These are phyloP conservation scores for Postia placenta DNA, from an alignment of 768 basidiomycete genomes.

Conservation along the genomic window DNA sequence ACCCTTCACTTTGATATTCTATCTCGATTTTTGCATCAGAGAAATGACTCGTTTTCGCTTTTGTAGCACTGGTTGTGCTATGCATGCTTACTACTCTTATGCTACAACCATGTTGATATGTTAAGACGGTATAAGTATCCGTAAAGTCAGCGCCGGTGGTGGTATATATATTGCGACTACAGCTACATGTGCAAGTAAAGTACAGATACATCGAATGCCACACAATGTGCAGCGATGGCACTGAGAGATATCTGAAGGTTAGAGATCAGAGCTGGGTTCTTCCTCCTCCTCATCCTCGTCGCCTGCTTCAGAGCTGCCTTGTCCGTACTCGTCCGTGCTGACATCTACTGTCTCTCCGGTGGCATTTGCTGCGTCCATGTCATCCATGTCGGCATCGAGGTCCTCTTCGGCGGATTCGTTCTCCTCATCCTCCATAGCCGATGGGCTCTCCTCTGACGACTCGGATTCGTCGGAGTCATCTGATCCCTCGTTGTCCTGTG, in stretches of 20 bases:
- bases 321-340: slow-evolving; percentile 38
- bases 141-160: too few relatives aligned
- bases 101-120: too few relatives aligned
- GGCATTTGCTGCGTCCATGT: slow-evolving; percentile 28
- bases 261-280: background rate
- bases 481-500: slow-evolving; percentile 30
- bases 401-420: slow-evolving; percentile 34
- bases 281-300: slow-evolving; percentile 3
- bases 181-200: background rate
- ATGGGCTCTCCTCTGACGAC: slow-evolving; percentile 33
- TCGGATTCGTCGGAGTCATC: slow-evolving; percentile 28
- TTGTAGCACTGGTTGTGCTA: background rate
- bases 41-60: background rate
- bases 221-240: background rate
- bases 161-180: too few relatives aligned
- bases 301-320: slow-evolving; percentile 5
- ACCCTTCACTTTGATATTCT: slow-evolving; percentile 35
- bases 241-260: too few relatives aligned
- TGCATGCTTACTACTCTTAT: too few relatives aligned
- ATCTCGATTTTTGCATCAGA: background rate
- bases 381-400: slow-evolving; percentile 62
- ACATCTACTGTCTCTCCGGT: slow-evolving; percentile 36
- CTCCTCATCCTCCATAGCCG: slow-evolving; percentile 30
- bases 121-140: too few relatives aligned
- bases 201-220: background rate